Percentiles rank a stretch among this genome's conserved stretches.
These are phyloP conservation scores for Talaromyces piceae DNA, from an alignment of 2,329 filamentous ascomycete species.

Conservation along the genomic window DNA sequence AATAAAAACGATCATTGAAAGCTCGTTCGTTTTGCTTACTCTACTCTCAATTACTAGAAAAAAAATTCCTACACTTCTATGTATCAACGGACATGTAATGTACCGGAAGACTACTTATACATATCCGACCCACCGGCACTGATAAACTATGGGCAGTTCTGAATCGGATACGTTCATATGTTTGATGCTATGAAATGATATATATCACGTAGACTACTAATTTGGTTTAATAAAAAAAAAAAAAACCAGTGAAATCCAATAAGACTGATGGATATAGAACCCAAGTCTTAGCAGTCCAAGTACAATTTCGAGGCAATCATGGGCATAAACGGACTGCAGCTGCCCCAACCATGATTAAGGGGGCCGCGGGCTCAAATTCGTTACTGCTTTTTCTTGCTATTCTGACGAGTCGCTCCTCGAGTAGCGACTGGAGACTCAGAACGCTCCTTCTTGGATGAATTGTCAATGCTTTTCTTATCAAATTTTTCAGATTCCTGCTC, in stretches of 20 bases:
- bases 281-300: not conserved
- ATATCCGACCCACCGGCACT: too few species aligned
- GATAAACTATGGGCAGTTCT: too few species aligned
- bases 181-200: too few species aligned
- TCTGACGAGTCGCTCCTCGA: slow-evolving; percentile 17
- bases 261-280: not conserved
- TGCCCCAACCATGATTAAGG: not conserved
- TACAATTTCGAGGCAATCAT: not conserved
- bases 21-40: not conserved
- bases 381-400: slow-evolving; percentile 27
- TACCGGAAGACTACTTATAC: too few species aligned
- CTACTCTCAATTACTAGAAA: too few species aligned
- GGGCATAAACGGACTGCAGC: not conserved
- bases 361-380: slow-evolving; percentile 2
- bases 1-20: not conserved
- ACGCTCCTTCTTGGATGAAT: slow-evolving; percentile 16
- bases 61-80: too few species aligned
- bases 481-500: slow-evolving; percentile 66
- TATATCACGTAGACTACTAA: too few species aligned
- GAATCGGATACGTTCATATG: too few species aligned
- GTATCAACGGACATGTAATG: too few species aligned
- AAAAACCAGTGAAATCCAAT: too few species aligned
- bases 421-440: slow-evolving; percentile 6
- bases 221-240: too few species aligned
- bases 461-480: slow-evolving; percentile 48